Conservation (phyloP, 306 rosid species). For the Acmispon strigosus region DNA sequence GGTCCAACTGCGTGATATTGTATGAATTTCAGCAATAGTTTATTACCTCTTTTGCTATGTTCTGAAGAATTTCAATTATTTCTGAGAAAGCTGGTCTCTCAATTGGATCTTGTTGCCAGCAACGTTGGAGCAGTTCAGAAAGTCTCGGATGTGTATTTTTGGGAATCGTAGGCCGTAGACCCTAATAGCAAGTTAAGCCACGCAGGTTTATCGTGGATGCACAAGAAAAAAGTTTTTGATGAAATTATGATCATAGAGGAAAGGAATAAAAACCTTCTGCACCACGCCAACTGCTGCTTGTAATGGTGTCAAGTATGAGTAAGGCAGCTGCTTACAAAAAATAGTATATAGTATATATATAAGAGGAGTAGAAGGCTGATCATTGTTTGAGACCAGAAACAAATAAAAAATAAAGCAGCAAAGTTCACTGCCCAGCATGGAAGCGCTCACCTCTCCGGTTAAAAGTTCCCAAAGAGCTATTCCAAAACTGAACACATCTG, state of each 20-base stretch:
- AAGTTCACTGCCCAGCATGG: constrained; percentile 11
- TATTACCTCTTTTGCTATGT: constrained; percentile 72
- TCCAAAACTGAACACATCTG: constrained; percentile 96
- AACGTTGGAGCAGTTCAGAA: constrained; percentile 69
- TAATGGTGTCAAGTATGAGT: constrained; percentile 77
- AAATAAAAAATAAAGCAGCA: constrained; percentile 6
- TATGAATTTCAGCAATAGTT: neutral
- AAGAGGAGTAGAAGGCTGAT: too few species aligned
- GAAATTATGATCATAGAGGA: neutral
- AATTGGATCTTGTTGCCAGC: constrained; percentile 87
- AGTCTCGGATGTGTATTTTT: constrained; percentile 61
- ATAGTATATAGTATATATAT: neutral
- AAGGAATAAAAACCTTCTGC: constrained; percentile 68
- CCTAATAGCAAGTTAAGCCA: constrained; percentile 43
- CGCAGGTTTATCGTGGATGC: neutral
- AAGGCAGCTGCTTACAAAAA: constrained; percentile 65
- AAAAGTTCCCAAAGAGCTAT: constrained; percentile 95
- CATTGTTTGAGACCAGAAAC: neutral
- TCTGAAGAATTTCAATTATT: constrained; percentile 65
- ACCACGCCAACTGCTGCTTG: constrained; percentile 99
- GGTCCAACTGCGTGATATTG: neutral
- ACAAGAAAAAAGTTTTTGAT: neutral
- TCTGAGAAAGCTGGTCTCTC: constrained; percentile 75
- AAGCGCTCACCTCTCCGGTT: constrained; percentile 78
- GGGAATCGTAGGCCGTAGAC: constrained; percentile 77